Evolutionary conservation across 768 basidiomycete genomes (phyloP), one percentile per base, ranked within the genome.

Genomic region (Lactarius deliciosus): DNA sequence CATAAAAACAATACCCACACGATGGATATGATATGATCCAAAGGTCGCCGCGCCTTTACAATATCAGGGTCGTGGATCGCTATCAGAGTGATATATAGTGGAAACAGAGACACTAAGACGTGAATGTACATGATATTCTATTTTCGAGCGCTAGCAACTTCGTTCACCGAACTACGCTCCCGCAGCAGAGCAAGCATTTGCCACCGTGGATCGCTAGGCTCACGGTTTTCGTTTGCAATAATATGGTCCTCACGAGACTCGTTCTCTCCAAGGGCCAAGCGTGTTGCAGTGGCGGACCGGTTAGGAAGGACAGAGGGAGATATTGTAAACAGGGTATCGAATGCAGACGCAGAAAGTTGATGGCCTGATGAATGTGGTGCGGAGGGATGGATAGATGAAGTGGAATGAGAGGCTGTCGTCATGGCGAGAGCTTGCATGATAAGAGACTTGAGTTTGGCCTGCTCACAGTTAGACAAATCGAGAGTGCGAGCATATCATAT

Each of bases 361-460:
- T 74, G 71, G 73, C 73, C 73, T 66, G 72, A 63, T 60, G 73
- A 77, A 63, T 75, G 77, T n/a, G 77, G 75, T 4, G 69, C 70
- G 18, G 89, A 85, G 0, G 89, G 86, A 11, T 80, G 81, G 57
- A 94, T 91, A 57, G 91, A 92, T 8, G 87, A 83, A 70, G 92
- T 87, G 34, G 89, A 86, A 70, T 88, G 85, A 7, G 91, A 92
- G 9, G 86, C 82, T 0, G 90, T 86, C 2, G 90, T 92, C 11
- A 92, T 78, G 3, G 90, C 88, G 36, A 94, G 76, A 5, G 91
- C 90, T 70, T 90, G 90, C 1, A 88, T 90, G 69, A 94, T 88
- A 32, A 93, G 83, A 65, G 92, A 89, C 73, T 94, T 94, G 5
- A 94, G 81, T 74, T 91, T 91, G 20, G 89, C 89, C 90, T 92